Evolutionary conservation across 331 rosid genomes (phyloP), one percentile per base, ranked within the genome.

Genomic region (Pyracantha coccinea): DNA sequence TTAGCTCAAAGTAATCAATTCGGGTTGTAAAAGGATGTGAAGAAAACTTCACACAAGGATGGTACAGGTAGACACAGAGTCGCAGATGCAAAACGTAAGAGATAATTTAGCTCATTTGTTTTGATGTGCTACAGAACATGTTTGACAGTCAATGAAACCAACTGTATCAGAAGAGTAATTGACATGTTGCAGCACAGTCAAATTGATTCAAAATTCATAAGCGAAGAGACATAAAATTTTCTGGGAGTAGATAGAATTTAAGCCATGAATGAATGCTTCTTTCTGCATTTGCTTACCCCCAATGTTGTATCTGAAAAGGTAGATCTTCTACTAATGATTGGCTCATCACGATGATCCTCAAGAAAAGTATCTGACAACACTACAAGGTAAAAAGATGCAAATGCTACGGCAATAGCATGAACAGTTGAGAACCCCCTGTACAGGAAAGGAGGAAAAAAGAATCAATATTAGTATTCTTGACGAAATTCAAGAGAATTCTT

Each of bases 401-500:
- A 66, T 19, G 97, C 88, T 53, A 84, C 97, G 57, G 89, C 82
- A 69, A 91, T 54, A 69, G 98, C 98, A 80, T 93, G 97, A 77
- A 86, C 82, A 65, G 97, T 91, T 55, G 97, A 93, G 89, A 93
- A 83, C 50, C 98, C 98, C 91, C 98, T 93, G 89, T 72, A n/a
- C 31, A 57, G 12, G 47, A 20, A 55, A 55, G 76, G 14, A 55
- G 59, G 45, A 27, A 75, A 79, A 78, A 70, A 33, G 3, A 33
- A 66, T 44, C 23, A 28, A 20, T 27, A 58, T 32, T 59, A 32
- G 61, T 57, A 7, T 19, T 65, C 15, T 41, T 16, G 28, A 73
- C 53, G 41, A 73, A 81, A 66, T 8, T 58, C 69, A 35, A 4
- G 33, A 76, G 14, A 76, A 38, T 38, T 27, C 44, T 15, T 47